A percentile compares a stretch with the other conserved stretches of the same genome.
Evolutionary conservation across 495 filamentous ascomycete genomes (phyloP).

Genomic region (Aspergillus conjunctus): DNA sequence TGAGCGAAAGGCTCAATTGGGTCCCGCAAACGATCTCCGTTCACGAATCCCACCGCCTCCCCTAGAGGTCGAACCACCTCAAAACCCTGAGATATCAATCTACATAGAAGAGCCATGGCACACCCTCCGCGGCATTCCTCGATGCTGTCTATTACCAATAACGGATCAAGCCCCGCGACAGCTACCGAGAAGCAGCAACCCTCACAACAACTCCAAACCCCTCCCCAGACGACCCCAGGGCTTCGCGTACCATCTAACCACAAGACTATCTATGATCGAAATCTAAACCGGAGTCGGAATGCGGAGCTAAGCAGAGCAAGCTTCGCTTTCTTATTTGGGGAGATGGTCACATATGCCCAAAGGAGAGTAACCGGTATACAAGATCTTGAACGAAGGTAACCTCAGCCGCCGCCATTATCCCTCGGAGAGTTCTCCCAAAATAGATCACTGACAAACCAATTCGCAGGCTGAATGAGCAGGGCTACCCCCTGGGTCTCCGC

Average conservation of each 20-base stretch:
- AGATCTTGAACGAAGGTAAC: conserved; percentile 86
- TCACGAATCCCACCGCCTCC: conserved; percentile 1
- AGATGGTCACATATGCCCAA: conserved; percentile 97
- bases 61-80: background rate
- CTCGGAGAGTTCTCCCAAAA: background rate
- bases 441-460: background rate
- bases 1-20: too few species aligned
- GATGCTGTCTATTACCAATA: conserved; percentile 45
- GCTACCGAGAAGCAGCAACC: conserved; percentile 37
- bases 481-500: conserved; percentile 90
- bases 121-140: conserved; percentile 39
- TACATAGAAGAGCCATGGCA: conserved; percentile 31
- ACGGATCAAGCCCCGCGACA: conserved; percentile 25
- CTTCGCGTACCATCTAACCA: conserved; percentile 91
- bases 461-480: conserved; percentile 83
- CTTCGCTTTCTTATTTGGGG: conserved; percentile 93
- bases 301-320: conserved; percentile 86
- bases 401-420: background rate
- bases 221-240: conserved; percentile 53
- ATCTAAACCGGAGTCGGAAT: conserved; percentile 83
- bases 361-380: conserved; percentile 85
- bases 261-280: conserved; percentile 97
- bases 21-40: background rate
- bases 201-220: conserved; percentile 33
- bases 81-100: background rate